Conservation (phyloP, 805 yeast genomes). For the Komagataella populi region DNA sequence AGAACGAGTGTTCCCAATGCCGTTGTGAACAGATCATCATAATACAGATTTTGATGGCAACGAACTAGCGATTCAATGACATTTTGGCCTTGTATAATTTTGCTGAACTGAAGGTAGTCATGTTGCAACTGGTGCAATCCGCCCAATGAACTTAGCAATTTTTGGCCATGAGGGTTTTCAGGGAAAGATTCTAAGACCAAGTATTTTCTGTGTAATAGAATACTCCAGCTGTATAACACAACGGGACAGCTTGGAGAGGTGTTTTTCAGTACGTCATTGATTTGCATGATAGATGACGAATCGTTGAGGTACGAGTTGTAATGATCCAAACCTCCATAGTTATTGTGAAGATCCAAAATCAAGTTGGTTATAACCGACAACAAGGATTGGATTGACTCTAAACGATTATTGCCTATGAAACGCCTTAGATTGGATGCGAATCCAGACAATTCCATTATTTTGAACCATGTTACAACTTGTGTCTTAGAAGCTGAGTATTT, state of each 20-base stretch:
- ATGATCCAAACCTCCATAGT: constrained; percentile 26
- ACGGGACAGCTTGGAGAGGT: constrained; percentile 27
- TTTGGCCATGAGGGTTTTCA: constrained; percentile 8
- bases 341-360: constrained; percentile 42
- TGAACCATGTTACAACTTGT: constrained; percentile 41
- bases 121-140: constrained; percentile 10
- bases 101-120: constrained; percentile 4
- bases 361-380: constrained; percentile 7
- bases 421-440: constrained; percentile 9
- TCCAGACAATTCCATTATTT: constrained; percentile 24
- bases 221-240: constrained; percentile 54
- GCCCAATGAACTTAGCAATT: constrained; percentile 9
- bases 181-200: constrained; percentile 27
- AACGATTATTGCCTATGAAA: neutral
- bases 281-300: constrained; percentile 19
- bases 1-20: constrained; percentile 30
- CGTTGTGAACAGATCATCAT: constrained; percentile 38
- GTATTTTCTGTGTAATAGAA: constrained; percentile 38
- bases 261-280: constrained; percentile 24
- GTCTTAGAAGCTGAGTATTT: constrained; percentile 10
- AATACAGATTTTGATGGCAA: constrained; percentile 27
- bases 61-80: constrained; percentile 25
- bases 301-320: constrained; percentile 26
- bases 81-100: constrained; percentile 28
- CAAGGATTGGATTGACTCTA: neutral